Evolutionary conservation across 257 asterid genomes (phyloP).

Genomic region (Nicotiana noctiflora): DNA sequence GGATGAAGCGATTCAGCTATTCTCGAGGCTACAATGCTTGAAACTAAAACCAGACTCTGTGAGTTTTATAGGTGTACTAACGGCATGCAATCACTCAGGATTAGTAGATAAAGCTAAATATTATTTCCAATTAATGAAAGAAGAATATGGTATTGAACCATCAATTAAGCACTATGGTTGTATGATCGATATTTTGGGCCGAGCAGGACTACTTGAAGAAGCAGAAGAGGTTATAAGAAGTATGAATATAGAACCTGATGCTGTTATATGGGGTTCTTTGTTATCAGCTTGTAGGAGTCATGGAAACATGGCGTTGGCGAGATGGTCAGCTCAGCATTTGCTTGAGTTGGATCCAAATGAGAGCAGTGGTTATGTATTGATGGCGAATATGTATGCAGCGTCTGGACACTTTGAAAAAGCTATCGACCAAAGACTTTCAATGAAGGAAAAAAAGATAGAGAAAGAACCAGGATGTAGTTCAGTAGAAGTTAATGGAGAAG

Average conservation of each 20-base stretch:
- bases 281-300: conserved; percentile 38
- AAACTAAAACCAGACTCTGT: conserved; percentile 44
- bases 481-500: conserved; percentile 63
- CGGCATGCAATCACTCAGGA: conserved; percentile 52
- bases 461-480: conserved; percentile 64
- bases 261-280: conserved; percentile 54
- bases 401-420: conserved; percentile 40
- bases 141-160: conserved; percentile 34
- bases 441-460: conserved; percentile 36
- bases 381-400: conserved; percentile 62
- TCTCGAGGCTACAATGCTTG: conserved; percentile 32
- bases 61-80: conserved; percentile 40
- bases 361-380: conserved; percentile 40
- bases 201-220: conserved; percentile 59
- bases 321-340: conserved; percentile 46
- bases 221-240: conserved; percentile 39
- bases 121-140: conserved; percentile 37
- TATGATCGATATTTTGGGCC: conserved; percentile 56
- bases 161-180: conserved; percentile 59
- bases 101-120: conserved; percentile 41
- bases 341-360: conserved; percentile 39
- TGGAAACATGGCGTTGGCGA: conserved; percentile 34
- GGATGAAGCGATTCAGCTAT: conserved; percentile 37
- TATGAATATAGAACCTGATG: conserved; percentile 57
- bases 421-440: conserved; percentile 38